Evolutionary conservation across 2,329 filamentous ascomycete genomes (phyloP), one percentile per base, ranked within the genome.

Genomic region (Arthrobotrys conoides): DNA sequence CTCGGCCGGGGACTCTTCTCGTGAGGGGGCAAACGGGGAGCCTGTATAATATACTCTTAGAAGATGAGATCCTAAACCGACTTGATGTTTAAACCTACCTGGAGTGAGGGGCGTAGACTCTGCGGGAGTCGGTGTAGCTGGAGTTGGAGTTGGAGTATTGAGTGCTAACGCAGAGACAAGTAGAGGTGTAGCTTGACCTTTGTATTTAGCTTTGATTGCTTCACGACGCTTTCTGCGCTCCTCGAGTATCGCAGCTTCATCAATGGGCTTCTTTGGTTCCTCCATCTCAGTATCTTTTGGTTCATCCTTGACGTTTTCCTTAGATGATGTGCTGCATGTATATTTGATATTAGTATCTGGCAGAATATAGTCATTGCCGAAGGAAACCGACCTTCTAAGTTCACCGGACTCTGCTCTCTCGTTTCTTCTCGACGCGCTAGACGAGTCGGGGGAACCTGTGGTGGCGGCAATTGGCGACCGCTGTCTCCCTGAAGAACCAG

Each of bases 231-330:
- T 93, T 30, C 94, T 91, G 70, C 94, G 92, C 82, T 93, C 91
- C 84, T 96, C 92, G 82, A 97, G 92, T 82, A 95, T 88, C 81
- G 92, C 91, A 80, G 92, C 92, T 86, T 96, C 92, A 84, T 96
- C 92, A 81, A 93, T 83, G n/a, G 88, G 87, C 81, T 90, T 87
- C 79, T 88, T 86, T 80, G 85, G 86, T 79, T 88, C 86, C 75
- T 85, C 84, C 80, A 83, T 80, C 36, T 72, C 75, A 59, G 55
- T 20, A 80, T 83, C 83, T 81, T 83, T 80, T 69, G 75, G 49
- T 67, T 80, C 76, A n/a, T 80, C 53, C 57, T 67, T 49, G 41
- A 64, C 66, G 41, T 51, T 76, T 66, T 67, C 76, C 71, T 69
- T 67, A 41, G 80, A 51, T n/a, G 73, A 68, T 59, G 71, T 64